Percentiles rank a stretch among this genome's conserved stretches.
phyloP scores from a whole-genome alignment of 306 rosid species.

The Vigna mungo region DNA sequence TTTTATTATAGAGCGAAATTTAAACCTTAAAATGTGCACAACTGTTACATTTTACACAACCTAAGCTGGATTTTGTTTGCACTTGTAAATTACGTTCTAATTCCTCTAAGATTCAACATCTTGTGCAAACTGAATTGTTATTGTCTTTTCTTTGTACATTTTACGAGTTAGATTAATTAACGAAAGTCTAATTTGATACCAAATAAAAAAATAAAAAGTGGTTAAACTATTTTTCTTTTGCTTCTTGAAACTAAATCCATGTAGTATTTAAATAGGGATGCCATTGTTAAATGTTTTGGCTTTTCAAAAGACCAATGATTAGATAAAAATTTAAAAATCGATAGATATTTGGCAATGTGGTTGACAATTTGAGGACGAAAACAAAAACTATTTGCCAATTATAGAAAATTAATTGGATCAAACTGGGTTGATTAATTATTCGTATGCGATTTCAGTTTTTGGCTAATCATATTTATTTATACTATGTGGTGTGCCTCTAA shows the following conservation, averaged over 20 bases:
- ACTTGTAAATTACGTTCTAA: not conserved
- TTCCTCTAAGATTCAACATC: not conserved
- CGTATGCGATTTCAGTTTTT: not conserved
- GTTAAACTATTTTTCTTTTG: not conserved
- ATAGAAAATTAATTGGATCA: not conserved
- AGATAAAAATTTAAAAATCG: not conserved
- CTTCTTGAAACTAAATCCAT: not conserved
- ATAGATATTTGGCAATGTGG: not conserved
- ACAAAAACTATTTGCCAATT: not conserved
- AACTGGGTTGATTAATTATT: not conserved
- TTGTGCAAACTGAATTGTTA: too few relatives aligned
- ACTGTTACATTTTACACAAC: not conserved
- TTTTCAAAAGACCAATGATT: not conserved
- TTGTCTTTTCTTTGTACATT: not conserved
- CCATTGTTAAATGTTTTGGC: not conserved
- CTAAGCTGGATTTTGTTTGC: not conserved
- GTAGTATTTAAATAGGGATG: not conserved
- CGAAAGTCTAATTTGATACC: not conserved
- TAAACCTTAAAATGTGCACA: not conserved
- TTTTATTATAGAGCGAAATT: not conserved
- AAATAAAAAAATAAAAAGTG: not conserved
- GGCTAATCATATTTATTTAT: not conserved
- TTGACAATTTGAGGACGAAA: not conserved
- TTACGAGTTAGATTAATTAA: not conserved
- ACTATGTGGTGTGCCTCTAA: not conserved